Evolutionary conservation across 1,139 yeast genomes (phyloP).

Genomic region (Hemisphaericaspora xylofermentans): DNA sequence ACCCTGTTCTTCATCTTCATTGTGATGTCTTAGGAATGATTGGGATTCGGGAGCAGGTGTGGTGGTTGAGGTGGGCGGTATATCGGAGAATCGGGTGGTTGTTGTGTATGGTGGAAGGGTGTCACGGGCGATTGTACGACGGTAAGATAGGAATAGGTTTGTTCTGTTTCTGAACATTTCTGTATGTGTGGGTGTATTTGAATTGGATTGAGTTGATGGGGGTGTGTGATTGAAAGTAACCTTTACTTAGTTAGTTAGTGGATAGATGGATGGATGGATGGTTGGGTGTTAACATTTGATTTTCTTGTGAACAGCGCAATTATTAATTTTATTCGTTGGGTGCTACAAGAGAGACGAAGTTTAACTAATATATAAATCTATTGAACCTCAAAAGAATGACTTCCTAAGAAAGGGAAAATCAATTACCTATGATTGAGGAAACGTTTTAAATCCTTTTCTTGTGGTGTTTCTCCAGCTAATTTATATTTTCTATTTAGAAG

Average conservation of each 20-base stretch:
- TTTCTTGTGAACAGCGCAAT: too few relatives aligned
- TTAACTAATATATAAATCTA: too few relatives aligned
- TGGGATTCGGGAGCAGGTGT: neutral
- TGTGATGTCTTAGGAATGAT: neutral
- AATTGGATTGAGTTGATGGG: neutral
- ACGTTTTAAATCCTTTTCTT: too few relatives aligned
- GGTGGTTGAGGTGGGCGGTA: slow-evolving; percentile 7
- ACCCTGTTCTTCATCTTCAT: slow-evolving; percentile 8
- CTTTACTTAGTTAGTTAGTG: neutral
- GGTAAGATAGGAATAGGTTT: slow-evolving; percentile 65
- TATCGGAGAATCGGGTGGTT: neutral
- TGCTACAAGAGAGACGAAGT: too few relatives aligned
- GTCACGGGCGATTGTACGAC: slow-evolving; percentile 65
- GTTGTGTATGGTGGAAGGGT: neutral
- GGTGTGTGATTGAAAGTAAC: neutral
- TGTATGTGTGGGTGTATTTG: neutral
- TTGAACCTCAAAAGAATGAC: too few relatives aligned
- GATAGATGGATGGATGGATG: too few relatives aligned
- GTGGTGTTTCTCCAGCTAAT: too few relatives aligned
- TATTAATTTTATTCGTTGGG: too few relatives aligned
- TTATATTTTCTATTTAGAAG: too few relatives aligned
- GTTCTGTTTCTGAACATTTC: slow-evolving; percentile 76
- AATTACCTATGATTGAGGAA: too few relatives aligned
- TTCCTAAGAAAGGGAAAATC: too few relatives aligned
- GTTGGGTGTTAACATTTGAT: too few relatives aligned